phyloP scores from a whole-genome alignment of 2,329 filamentous ascomycete genomes.

The Mycogone perniciosa region DNA sequence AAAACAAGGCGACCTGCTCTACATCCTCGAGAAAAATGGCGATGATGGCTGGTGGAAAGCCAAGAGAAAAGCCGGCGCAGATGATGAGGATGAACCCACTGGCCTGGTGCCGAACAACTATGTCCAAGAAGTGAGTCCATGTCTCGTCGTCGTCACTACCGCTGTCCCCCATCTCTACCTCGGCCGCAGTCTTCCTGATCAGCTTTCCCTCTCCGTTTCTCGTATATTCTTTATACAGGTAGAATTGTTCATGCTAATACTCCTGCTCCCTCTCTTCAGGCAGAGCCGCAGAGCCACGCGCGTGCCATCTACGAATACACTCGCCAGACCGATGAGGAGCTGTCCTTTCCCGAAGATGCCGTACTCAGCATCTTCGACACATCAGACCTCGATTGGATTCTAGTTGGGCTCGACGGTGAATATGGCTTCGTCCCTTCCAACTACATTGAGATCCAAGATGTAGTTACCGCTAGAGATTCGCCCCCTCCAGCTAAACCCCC shows the following conservation, averaged over 20 bases:
- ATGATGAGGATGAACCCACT: slow-evolving; percentile 86
- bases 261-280: slow-evolving; percentile 18
- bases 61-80: slow-evolving; percentile 77
- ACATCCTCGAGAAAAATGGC: slow-evolving; percentile 73
- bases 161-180: slow-evolving; percentile 6
- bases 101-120: slow-evolving; percentile 93
- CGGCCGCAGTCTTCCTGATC: background rate
- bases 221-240: too few relatives aligned
- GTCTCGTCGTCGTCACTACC: background rate
- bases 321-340: slow-evolving; percentile 92
- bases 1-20: slow-evolving; percentile 79
- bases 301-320: slow-evolving; percentile 98
- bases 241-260: slow-evolving; percentile 35
- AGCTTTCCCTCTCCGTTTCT: background rate
- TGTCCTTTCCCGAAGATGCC: slow-evolving; percentile 89
- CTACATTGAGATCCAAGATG: slow-evolving; percentile 72
- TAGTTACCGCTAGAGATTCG: slow-evolving; percentile 36
- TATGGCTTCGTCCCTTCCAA: slow-evolving; percentile 95
- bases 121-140: slow-evolving; percentile 66
- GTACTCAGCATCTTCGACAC: slow-evolving; percentile 79
- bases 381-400: slow-evolving; percentile 92
- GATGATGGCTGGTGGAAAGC: slow-evolving; percentile 91
- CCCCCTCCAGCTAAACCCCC: slow-evolving; percentile 32
- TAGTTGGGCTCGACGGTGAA: slow-evolving; percentile 77
- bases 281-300: slow-evolving; percentile 50